A percentile compares a stretch with the other conserved stretches of the same genome.
phyloP scores from a whole-genome alignment of 192 early-diverging fungal genomes.

The Bifiguratus adelaidae region DNA sequence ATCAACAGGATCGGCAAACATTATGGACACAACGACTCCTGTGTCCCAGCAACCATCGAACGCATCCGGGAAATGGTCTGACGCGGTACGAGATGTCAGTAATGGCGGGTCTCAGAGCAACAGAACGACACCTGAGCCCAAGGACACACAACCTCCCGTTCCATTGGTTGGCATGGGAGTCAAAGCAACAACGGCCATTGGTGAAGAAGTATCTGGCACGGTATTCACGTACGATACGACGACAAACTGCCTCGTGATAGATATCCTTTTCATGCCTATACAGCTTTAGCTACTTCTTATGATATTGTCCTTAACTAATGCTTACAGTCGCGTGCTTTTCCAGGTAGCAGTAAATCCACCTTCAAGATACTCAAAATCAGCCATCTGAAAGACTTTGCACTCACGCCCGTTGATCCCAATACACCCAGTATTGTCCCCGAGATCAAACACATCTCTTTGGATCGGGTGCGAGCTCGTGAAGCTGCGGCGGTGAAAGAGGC shows the following conservation, averaged over 20 bases:
- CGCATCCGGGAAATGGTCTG: too few species aligned
- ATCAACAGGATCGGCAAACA: too few species aligned
- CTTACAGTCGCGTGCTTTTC: constrained; percentile 3
- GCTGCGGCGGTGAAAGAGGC: constrained; percentile 33
- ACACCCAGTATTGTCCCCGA: constrained; percentile 7
- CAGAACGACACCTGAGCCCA: too few species aligned
- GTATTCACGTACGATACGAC: constrained; percentile 46
- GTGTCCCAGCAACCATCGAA: too few species aligned
- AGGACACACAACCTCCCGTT: too few species aligned
- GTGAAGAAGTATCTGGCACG: constrained; percentile 41
- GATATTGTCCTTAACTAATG: constrained; percentile 5
- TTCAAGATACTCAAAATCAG: constrained; percentile 50
- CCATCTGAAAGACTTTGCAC: constrained; percentile 41
- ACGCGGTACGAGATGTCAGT: too few species aligned
- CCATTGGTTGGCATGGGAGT: constrained; percentile 31
- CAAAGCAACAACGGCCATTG: constrained; percentile 29
- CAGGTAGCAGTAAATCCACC: constrained; percentile 21
- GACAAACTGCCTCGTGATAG: constrained; percentile 50
- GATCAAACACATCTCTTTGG: constrained; percentile 35
- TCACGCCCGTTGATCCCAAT: not conserved
- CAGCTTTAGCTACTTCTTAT: constrained; percentile 1
- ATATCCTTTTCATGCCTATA: constrained; percentile 39
- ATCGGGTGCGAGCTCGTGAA: constrained; percentile 39
- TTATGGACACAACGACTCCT: too few species aligned
- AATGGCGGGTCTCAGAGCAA: too few species aligned